Evolutionary conservation across 192 early-diverging fungal species (phyloP), one percentile per base, ranked within the genome.

Genomic region (Coemansia sp.): DNA sequence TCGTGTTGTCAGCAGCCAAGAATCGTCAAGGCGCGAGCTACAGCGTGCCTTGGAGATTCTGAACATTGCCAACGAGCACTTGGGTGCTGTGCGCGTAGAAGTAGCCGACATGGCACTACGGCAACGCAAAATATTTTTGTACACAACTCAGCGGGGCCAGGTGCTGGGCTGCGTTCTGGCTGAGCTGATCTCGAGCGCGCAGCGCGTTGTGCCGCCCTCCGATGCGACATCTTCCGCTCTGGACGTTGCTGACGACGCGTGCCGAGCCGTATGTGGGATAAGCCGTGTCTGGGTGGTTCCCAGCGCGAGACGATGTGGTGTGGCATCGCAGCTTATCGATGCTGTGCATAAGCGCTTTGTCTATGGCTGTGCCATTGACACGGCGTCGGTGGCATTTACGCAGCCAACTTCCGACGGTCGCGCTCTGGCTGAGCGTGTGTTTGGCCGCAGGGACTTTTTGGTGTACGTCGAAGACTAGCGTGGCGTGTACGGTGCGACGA

Each of bases 251-350:
- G 38, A 30, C 1, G 38, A 39, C 14, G 34, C 33, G 10, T 46
- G 57, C 9, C 53, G 54, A 8, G 77, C 70, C 0, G 40, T 47
- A 0, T 81, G 82, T 47, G 82, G 82, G 3, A 81, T 83, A 26
- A 80, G 74, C 37, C 77, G 82, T 0, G 68, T 83, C 34, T 83
- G 82, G 82, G 82, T 83, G 3, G 53, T 62, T 2, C 58, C 68
- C 2, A 25, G 48, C n/a, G 67, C 71, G 13, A 64, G 82, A 8
- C 69, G 77, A 3, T 33, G 68, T 11, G 74, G 79, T 6, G 49
- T 80, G 29, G 82, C 64, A 7, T 40, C 34, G 4, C 58, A 63
- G 36, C 41, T 83, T 58, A 23, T 83, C 7, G 56, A 65, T 5
- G 68, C 56, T 2, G 68, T 83, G 29, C 48, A 60, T 8, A 30